Conservation (phyloP, 345 rosid species). For the Excoecaria agallocha region DNA sequence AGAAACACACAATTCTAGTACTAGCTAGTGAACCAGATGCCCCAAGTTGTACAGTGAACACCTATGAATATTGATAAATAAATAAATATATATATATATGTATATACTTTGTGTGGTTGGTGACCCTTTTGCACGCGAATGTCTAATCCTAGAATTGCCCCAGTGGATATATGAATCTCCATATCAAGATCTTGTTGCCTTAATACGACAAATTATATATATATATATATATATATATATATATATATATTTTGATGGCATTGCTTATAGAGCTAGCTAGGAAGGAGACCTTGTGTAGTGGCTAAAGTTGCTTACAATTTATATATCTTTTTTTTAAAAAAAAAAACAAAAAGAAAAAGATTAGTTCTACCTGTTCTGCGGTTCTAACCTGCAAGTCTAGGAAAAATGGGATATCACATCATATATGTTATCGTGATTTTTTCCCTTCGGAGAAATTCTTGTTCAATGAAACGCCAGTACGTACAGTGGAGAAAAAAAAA, state of each 20-base stretch:
- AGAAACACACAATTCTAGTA: no score
- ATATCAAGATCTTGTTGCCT: neutral
- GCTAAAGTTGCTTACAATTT: slow-evolving; percentile 3
- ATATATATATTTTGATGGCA: no score
- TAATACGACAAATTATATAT: slow-evolving; percentile 15
- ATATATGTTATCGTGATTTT: neutral
- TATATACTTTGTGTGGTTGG: neutral
- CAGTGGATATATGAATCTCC: neutral
- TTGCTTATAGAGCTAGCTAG: neutral
- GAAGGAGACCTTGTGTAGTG: slow-evolving; percentile 3
- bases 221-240: no score
- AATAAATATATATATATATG: neutral
- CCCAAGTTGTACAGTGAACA: neutral
- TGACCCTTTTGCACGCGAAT: slow-evolving; percentile 13
- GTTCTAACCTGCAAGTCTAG: neutral
- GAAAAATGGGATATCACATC: slow-evolving; percentile 2
- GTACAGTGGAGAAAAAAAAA: neutral
- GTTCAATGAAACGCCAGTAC: neutral
- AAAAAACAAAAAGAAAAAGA: neutral
- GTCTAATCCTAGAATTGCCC: slow-evolving; percentile 5
- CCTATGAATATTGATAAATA: neutral
- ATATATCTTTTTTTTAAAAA: neutral
- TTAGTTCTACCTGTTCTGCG: neutral
- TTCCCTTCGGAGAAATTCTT: no score
- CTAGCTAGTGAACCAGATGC: neutral